Base-by-base conservation (phyloP, 2,329 filamentous ascomycete genomes). In the Apiospora arundinis region DNA sequence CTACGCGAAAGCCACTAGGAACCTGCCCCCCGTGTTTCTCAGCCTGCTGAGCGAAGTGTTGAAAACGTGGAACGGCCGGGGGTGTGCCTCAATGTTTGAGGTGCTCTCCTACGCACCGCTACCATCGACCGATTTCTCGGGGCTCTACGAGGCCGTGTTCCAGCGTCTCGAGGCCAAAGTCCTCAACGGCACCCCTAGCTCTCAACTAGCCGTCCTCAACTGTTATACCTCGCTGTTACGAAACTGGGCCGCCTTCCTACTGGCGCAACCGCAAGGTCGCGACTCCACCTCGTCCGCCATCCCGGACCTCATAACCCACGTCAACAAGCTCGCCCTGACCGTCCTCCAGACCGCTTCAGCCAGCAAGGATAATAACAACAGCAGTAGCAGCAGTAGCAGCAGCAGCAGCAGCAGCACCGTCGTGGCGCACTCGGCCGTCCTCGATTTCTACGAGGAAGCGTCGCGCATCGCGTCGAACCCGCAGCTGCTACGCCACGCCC, bases 371-470 rank as follows among this genome's bases (percentile, higher is more conserved):
- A 40, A 37, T 4, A 63, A 14, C 18, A 85, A 85, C 69, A 82
- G 82, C 2, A 78, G 6, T 6, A 32, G 6, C 32, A 32, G 6
- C 6, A 32, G 32, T 6, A 32, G 6, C 32, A 32, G 6, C 32
- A 32, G 6, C 6, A 32, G 32, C 32, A 32, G 32, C 8, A 85
- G 85, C 69, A 82, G 82, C 2, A 78, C 78, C 7, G 74, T 83
- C 5, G 75, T 82, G 2, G 85, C 87, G 1, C 81, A 87, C 48
- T 89, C 90, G 8, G 83, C 86, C 25, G 84, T 95, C 21, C 86
- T 93, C 45, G 90, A 91, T 78, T 95, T 95, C 81, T 93, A 92
- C 80, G 89, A 92, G 73, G 83, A 88, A 69, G 85, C 90, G 7
- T 87, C 89, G 5, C 82, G 84, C 25, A 81, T 92, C 28, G 86